These are phyloP conservation scores for Corchorus olitorius DNA, from an alignment of 345 rosid species.

Conservation along the genomic window DNA sequence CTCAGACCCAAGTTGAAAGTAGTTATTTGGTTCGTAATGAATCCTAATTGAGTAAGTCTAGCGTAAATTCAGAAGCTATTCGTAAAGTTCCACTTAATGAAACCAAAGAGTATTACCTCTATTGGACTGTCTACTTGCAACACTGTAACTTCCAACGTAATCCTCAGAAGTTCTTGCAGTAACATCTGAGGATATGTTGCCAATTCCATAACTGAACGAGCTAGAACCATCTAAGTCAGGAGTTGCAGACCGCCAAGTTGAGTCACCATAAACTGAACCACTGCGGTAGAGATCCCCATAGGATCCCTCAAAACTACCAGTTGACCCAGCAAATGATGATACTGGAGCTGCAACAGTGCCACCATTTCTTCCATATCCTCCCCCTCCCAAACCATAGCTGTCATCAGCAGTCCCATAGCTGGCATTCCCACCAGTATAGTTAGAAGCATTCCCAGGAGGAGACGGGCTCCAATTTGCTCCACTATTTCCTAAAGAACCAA, in stretches of 20 bases:
- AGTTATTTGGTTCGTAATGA: background rate
- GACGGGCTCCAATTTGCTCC: constrained; percentile 75
- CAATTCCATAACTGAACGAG: constrained; percentile 67
- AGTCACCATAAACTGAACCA: constrained; percentile 67
- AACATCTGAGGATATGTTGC: constrained; percentile 63
- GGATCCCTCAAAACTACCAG: constrained; percentile 59
- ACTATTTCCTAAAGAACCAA: constrained; percentile 66
- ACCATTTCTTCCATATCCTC: constrained; percentile 62
- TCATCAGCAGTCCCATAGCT: constrained; percentile 44
- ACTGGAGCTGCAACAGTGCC: constrained; percentile 47
- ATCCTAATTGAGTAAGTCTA: background rate
- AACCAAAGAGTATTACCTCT: constrained; percentile 58
- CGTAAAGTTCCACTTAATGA: background rate
- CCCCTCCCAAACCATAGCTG: constrained; percentile 47
- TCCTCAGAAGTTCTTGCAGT: constrained; percentile 62
- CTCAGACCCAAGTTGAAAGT: background rate
- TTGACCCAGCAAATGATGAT: constrained; percentile 61
- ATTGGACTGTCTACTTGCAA: constrained; percentile 71
- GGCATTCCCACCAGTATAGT: constrained; percentile 35
- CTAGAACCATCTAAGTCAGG: constrained; percentile 66
- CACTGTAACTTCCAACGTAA: constrained; percentile 74
- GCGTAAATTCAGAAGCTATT: constrained; percentile 2
- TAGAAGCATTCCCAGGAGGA: constrained; percentile 41
- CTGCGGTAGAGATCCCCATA: constrained; percentile 62
- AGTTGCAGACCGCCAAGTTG: constrained; percentile 74